Evolutionary conservation across 345 rosid species (phyloP).

Genomic region (Cochlearia excelsa): DNA sequence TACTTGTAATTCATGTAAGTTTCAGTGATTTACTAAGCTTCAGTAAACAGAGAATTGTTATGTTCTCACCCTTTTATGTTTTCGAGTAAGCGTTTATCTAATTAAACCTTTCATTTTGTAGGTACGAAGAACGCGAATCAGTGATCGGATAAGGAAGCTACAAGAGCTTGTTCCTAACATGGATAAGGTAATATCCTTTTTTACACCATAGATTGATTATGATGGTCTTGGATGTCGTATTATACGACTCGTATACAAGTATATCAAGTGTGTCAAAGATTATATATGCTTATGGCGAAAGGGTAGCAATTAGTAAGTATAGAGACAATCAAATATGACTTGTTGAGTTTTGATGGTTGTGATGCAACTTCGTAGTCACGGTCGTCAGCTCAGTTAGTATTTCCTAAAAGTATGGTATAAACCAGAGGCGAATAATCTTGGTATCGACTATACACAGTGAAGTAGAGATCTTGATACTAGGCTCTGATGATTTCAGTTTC

Average conservation of each 20-base stretch:
- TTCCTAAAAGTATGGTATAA: neutral
- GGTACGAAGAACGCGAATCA: slow-evolving; percentile 77
- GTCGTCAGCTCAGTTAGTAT: slow-evolving; percentile 1
- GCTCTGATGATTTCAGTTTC: slow-evolving; percentile 9
- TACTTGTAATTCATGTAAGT: neutral
- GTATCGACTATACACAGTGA: neutral
- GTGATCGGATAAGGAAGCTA: slow-evolving; percentile 45
- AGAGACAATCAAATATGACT: too few relatives aligned
- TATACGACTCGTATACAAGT: slow-evolving; percentile 5
- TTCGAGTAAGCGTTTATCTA: neutral
- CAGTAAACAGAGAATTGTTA: neutral
- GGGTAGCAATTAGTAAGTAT: neutral
- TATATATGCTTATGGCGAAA: neutral
- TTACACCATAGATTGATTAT: neutral
- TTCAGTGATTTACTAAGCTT: neutral
- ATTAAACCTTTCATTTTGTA: slow-evolving; percentile 20
- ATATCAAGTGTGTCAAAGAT: slow-evolving; percentile 3
- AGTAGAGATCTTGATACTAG: neutral
- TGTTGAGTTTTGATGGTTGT: slow-evolving; percentile 3
- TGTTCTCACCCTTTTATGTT: neutral
- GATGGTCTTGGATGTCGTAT: neutral
- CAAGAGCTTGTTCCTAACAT: slow-evolving; percentile 88
- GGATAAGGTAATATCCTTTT: slow-evolving; percentile 55
- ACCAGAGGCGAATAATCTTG: neutral
- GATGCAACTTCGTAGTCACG: neutral